Conservation (phyloP, 2,329 filamentous ascomycete genomes). For the Ophiocordyceps camponoti-leonardi region DNA sequence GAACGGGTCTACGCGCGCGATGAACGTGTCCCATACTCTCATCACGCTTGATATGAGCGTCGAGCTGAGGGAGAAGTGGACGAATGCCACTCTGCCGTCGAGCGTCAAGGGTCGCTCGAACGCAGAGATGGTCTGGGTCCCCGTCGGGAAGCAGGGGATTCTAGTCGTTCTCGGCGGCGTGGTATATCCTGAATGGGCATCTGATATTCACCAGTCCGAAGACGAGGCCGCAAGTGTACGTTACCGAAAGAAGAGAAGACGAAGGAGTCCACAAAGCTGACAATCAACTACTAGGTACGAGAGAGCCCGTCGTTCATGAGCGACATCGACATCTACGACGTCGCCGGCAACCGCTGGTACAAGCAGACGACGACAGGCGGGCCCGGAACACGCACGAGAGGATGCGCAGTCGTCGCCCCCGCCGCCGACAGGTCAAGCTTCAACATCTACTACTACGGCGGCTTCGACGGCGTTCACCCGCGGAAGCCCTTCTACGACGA, state of each 20-base stretch:
- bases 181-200: slow-evolving; percentile 34
- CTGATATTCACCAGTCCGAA: slow-evolving; percentile 8
- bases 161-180: slow-evolving; percentile 66
- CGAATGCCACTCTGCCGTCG: slow-evolving; percentile 33
- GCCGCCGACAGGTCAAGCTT: slow-evolving; percentile 56
- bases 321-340: slow-evolving; percentile 61
- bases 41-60: slow-evolving; percentile 42
- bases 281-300: slow-evolving; percentile 24
- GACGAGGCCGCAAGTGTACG: slow-evolving; percentile 17
- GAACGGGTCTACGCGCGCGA: slow-evolving; percentile 19
- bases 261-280: neutral
- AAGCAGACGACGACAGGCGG: slow-evolving; percentile 46
- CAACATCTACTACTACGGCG: slow-evolving; percentile 76
- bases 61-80: slow-evolving; percentile 34
- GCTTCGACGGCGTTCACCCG: slow-evolving; percentile 39
- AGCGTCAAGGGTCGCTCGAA: slow-evolving; percentile 38
- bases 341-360: slow-evolving; percentile 50
- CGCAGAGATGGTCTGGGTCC: slow-evolving; percentile 56
- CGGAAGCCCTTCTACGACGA: slow-evolving; percentile 35
- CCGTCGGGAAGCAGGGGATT: slow-evolving; percentile 59
- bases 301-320: slow-evolving; percentile 56
- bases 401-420: slow-evolving; percentile 59
- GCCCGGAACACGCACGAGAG: slow-evolving; percentile 41
- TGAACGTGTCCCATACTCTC: slow-evolving; percentile 35
- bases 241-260: neutral